Conservation (phyloP, 495 filamentous ascomycete genomes). For the Pyrenopolyporus hunteri region DNA sequence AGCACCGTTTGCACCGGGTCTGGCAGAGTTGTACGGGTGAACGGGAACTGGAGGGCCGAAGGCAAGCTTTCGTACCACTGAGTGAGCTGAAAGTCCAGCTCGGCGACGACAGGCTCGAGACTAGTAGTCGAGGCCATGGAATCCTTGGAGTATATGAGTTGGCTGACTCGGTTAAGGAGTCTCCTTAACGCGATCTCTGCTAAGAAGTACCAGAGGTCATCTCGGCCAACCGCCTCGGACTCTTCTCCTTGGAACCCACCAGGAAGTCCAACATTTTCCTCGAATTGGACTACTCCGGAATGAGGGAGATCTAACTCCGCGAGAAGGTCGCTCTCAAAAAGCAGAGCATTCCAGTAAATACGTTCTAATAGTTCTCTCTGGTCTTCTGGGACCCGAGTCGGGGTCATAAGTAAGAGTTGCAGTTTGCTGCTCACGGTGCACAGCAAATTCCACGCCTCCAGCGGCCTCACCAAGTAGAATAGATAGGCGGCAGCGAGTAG, state of each 20-base stretch:
- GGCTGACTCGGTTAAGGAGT: constrained; percentile 78
- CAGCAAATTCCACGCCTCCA: constrained; percentile 82
- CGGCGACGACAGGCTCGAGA: constrained; percentile 75
- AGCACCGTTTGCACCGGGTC: constrained; percentile 81
- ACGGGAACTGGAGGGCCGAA: constrained; percentile 74
- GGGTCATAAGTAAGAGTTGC: constrained; percentile 74
- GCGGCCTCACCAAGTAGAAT: constrained; percentile 78
- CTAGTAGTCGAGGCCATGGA: constrained; percentile 69
- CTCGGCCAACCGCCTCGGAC: constrained; percentile 66
- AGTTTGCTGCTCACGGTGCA: constrained; percentile 81
- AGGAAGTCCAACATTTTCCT: constrained; percentile 79
- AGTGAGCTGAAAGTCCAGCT: constrained; percentile 80
- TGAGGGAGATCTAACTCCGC: constrained; percentile 83
- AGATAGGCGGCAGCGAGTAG: constrained; percentile 79
- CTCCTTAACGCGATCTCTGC: constrained; percentile 79
- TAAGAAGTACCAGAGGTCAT: constrained; percentile 84
- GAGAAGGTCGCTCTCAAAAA: constrained; percentile 81
- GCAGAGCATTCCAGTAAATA: constrained; percentile 82
- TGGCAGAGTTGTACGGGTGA: constrained; percentile 64
- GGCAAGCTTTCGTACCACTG: constrained; percentile 86
- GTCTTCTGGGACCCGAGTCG: constrained; percentile 69
- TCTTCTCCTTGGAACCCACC: constrained; percentile 75
- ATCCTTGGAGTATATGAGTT: constrained; percentile 80
- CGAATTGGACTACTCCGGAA: constrained; percentile 79
- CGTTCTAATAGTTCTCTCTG: constrained; percentile 74